Percentiles rank a stretch among this genome's conserved stretches.
These are phyloP conservation scores for Zygosaccharomyces sapae DNA, from an alignment of 1,139 yeast genomes.

Conservation along the genomic window DNA sequence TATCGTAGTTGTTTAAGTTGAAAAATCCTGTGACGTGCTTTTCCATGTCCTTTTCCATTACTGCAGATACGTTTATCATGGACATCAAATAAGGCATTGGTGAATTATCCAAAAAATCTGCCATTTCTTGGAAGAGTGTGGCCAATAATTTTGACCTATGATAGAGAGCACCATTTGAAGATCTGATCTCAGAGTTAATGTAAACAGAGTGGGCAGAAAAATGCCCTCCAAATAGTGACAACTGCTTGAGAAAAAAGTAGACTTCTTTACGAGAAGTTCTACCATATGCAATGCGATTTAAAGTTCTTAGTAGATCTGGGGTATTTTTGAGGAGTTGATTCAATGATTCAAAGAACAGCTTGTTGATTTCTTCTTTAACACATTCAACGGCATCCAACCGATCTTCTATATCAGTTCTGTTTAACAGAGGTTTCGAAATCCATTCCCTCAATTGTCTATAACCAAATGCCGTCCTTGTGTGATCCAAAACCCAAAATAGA, in stretches of 20 bases:
- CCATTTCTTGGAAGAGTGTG: slow-evolving; percentile 33
- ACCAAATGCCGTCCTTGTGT: slow-evolving; percentile 76
- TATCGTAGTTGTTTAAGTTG: slow-evolving; percentile 40
- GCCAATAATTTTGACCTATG: slow-evolving; percentile 35
- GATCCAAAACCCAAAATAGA: slow-evolving; percentile 71
- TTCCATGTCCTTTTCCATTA: slow-evolving; percentile 46
- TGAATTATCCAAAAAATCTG: slow-evolving; percentile 20
- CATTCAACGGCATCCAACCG: slow-evolving; percentile 65
- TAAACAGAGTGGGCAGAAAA: slow-evolving; percentile 34
- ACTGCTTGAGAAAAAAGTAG: slow-evolving; percentile 51
- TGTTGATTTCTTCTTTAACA: slow-evolving; percentile 42
- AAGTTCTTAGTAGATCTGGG: slow-evolving; percentile 65
- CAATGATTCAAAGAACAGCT: slow-evolving; percentile 52
- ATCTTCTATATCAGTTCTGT: slow-evolving; percentile 38
- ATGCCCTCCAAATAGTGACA: slow-evolving; percentile 39
- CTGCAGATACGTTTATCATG: slow-evolving; percentile 59
- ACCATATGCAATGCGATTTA: slow-evolving; percentile 67
- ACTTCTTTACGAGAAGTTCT: slow-evolving; percentile 64
- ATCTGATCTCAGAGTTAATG: slow-evolving; percentile 23
- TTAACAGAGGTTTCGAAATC: slow-evolving; percentile 68
- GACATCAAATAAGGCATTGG: slow-evolving; percentile 38
- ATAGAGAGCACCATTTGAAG: slow-evolving; percentile 23
- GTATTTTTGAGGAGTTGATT: slow-evolving; percentile 43
- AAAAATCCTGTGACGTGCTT: slow-evolving; percentile 52
- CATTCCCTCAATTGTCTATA: slow-evolving; percentile 61